Percentiles rank a stretch among this genome's conserved stretches.
phyloP scores from a whole-genome alignment of 2,329 filamentous ascomycete species.

The Paracoccidioides lutzii region DNA sequence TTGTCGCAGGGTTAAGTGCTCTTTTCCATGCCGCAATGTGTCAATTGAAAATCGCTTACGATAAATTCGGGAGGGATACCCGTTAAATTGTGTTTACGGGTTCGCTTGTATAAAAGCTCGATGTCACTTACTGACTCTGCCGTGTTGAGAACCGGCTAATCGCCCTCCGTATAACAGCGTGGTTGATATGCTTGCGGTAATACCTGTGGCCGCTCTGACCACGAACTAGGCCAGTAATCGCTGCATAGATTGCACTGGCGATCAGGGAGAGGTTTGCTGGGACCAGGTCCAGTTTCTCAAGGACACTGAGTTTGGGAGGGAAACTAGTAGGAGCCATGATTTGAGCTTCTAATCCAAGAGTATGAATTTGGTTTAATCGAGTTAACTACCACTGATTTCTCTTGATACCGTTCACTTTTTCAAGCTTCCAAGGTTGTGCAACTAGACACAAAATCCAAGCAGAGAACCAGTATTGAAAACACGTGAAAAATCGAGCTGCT shows the following conservation, averaged over 20 bases:
- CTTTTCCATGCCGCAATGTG: slow-evolving; percentile 10
- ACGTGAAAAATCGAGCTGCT: too few species aligned
- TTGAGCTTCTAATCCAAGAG: background rate
- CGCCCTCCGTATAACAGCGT: slow-evolving; percentile 20
- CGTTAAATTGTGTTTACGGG: too few species aligned
- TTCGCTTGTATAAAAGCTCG: background rate
- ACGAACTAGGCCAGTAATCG: slow-evolving; percentile 27
- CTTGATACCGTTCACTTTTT: too few species aligned
- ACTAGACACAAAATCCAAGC: too few species aligned
- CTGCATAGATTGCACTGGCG: slow-evolving; percentile 17
- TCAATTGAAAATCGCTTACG: background rate
- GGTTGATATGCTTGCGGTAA: slow-evolving; percentile 24
- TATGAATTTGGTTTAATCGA: background rate
- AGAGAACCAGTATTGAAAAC: too few species aligned
- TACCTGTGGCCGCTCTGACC: slow-evolving; percentile 24
- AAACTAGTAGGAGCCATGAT: slow-evolving; percentile 6
- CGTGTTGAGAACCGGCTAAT: slow-evolving; percentile 15
- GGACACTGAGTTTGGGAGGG: slow-evolving; percentile 19
- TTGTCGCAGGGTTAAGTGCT: slow-evolving; percentile 15
- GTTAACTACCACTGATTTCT: background rate
- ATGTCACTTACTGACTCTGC: slow-evolving; percentile 22
- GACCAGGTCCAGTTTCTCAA: slow-evolving; percentile 23
- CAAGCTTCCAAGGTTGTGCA: too few species aligned
- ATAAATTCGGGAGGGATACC: background rate
- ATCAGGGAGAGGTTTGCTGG: slow-evolving; percentile 18